Evolutionary conservation across 1,139 yeast species (phyloP), one percentile per base, ranked within the genome.

Genomic region (Kluyveromyces sp.): DNA sequence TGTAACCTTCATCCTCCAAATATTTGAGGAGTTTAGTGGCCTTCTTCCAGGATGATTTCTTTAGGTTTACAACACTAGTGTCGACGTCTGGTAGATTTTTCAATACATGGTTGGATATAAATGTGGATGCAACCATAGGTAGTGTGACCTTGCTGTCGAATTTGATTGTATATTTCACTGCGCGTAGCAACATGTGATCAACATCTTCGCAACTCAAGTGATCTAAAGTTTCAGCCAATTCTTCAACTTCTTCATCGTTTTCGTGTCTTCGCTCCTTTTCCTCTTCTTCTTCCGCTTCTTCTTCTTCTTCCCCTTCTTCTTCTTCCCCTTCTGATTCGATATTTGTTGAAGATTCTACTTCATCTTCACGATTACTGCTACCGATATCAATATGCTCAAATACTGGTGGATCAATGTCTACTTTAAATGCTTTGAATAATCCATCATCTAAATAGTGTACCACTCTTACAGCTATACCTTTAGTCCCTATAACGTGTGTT

Each of bases 31-130:
- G 88, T 64, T 89, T 90, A 25, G 90, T 75, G 1, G 94, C 79
- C 60, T 92, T 92, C 63, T 85, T 89, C 95, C 95, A 90, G 3
- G 90, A 78, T 0, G 96, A 82, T 57, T 80, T 83, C 64, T 89
- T 90, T 57, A 92, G 77, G 50, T 77, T 80, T 39, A 87, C 76
- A 40, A 72, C 72, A n/a, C 67, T 45, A 50, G 68, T 69, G 52
- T 78, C 78, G 3, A 57, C 55, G 4, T 55, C 51, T 0, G 95
- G 95, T n/a, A 90, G 67, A 62, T 88, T 86, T 46, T 77, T 81
- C 54, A 80, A 72, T 10, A 89, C 70, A 57, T 81, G 78, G 41
- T 73, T 76, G 0, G 92, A 76, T 75, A 89, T 79, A 63, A 92
- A 84, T 15, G 74, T 77, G 0, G 97, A 87, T 2, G 95, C 73